phyloP scores from a whole-genome alignment of 768 basidiomycete genomes.

The Mrakia blollopis region DNA sequence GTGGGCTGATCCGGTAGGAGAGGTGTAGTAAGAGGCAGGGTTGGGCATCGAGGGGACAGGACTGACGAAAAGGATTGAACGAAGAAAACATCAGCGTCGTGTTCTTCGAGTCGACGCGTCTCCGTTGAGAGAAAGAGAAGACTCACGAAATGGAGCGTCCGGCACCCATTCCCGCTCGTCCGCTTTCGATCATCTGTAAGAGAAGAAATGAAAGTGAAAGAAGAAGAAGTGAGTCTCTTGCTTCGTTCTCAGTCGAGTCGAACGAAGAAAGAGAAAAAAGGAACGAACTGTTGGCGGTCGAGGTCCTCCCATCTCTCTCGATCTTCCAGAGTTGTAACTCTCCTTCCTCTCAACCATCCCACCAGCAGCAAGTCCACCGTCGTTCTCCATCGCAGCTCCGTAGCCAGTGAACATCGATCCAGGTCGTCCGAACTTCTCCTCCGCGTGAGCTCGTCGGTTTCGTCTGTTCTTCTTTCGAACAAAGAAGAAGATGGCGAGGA shows the following conservation, averaged over 20 bases:
- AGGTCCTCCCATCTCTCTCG: slow-evolving; percentile 13
- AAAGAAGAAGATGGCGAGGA: slow-evolving; percentile 18
- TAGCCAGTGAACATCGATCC: neutral
- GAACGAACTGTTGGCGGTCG: slow-evolving; percentile 1
- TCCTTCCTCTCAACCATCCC: slow-evolving; percentile 8
- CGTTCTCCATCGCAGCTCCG: neutral
- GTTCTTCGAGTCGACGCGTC: neutral
- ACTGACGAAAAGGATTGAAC: neutral
- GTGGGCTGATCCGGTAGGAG: neutral
- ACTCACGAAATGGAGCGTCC: slow-evolving; percentile 1
- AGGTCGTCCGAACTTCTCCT: slow-evolving; percentile 11
- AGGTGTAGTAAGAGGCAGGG: neutral
- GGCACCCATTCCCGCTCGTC: slow-evolving; percentile 9
- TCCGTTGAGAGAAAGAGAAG: neutral
- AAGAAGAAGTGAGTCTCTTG: too few relatives aligned
- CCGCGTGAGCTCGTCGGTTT: neutral
- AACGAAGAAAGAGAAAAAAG: too few relatives aligned
- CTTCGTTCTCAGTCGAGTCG: too few relatives aligned
- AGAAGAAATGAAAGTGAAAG: too few relatives aligned
- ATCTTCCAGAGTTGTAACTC: neutral
- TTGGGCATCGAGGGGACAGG: slow-evolving; percentile 11
- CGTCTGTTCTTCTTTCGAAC: slow-evolving; percentile 3
- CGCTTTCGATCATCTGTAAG: slow-evolving; percentile 14
- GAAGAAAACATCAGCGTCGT: too few relatives aligned
- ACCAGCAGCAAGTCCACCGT: neutral